Evolutionary conservation across 371 early-diverging fungal genomes (phyloP).

Genomic region (Mortierella sp.): DNA sequence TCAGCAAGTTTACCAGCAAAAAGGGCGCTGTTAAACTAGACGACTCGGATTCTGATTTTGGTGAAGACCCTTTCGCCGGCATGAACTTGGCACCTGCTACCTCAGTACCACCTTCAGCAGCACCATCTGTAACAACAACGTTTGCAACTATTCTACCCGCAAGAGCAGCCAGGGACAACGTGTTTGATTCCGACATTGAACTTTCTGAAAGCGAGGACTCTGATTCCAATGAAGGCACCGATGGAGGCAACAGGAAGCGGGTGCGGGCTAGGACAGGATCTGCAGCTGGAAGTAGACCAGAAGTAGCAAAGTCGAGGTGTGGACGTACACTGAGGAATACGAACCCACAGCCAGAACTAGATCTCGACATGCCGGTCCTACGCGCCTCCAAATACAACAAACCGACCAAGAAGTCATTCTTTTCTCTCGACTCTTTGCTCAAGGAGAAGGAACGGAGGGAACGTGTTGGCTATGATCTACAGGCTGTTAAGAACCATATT

Average conservation of each 20-base stretch:
- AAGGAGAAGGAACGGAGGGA: constrained; percentile 49
- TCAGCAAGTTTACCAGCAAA: constrained; percentile 13
- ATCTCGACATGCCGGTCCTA: background rate
- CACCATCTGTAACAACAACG: constrained; percentile 6
- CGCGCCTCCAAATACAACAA: constrained; percentile 1
- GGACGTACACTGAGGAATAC: constrained; percentile 20
- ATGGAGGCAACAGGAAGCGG: background rate
- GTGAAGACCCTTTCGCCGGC: constrained; percentile 24
- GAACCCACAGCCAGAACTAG: background rate
- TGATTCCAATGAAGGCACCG: no score
- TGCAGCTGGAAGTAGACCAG: background rate
- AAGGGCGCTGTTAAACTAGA: constrained; percentile 19
- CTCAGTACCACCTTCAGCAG: background rate
- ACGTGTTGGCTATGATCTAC: constrained; percentile 39
- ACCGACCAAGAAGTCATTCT: constrained; percentile 18
- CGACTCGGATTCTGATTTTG: constrained; percentile 46
- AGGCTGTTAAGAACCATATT: constrained; percentile 6
- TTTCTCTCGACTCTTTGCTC: constrained; percentile 39
- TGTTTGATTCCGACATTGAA: background rate
- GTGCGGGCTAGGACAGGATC: background rate
- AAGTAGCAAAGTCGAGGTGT: background rate
- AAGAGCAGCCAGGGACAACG: background rate
- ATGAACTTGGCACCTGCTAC: background rate
- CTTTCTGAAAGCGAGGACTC: background rate
- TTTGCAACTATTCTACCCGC: background rate